Evolutionary conservation across 208 protist genomes (phyloP).

Genomic region (Crithidia bombi): DNA sequence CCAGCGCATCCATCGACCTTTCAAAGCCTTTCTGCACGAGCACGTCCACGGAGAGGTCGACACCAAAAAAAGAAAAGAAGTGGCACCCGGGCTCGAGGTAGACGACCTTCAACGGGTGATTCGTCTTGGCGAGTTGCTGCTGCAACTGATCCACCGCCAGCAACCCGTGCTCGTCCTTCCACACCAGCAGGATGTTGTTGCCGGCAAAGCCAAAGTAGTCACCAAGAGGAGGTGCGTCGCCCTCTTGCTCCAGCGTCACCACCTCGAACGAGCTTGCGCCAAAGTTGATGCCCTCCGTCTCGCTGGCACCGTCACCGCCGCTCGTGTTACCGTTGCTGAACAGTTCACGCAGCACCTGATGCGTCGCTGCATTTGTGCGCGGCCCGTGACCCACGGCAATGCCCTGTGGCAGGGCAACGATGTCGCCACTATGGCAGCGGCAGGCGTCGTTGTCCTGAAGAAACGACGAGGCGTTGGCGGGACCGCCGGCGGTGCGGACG

Average conservation of each 20-base stretch:
- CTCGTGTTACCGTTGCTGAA: slow-evolving; percentile 36
- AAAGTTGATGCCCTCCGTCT: slow-evolving; percentile 3
- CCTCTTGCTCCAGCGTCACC: slow-evolving; percentile 89
- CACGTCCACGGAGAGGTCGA: slow-evolving; percentile 83
- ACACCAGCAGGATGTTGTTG: slow-evolving; percentile 85
- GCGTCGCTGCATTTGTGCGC: slow-evolving; percentile 85
- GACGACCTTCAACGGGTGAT: slow-evolving; percentile 46
- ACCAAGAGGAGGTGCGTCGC: slow-evolving; percentile 88
- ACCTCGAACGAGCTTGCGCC: slow-evolving; percentile 61
- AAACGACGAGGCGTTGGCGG: slow-evolving; percentile 70
- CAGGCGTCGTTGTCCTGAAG: slow-evolving; percentile 87
- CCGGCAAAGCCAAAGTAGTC: slow-evolving; percentile 94
- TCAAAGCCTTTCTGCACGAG: slow-evolving; percentile 92
- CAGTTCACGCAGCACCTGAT: slow-evolving; percentile 75
- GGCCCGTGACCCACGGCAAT: slow-evolving; percentile 88
- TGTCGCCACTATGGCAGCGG: slow-evolving; percentile 87
- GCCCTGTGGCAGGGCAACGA: slow-evolving; percentile 83
- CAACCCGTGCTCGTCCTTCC: slow-evolving; percentile 93
- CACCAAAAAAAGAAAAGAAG: slow-evolving; percentile 91
- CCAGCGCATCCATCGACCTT: slow-evolving; percentile 88
- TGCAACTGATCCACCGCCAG: slow-evolving; percentile 92
- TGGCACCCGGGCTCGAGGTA: slow-evolving; percentile 92
- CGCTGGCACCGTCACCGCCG: not conserved
- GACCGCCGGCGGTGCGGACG: slow-evolving; percentile 78
- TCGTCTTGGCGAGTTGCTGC: slow-evolving; percentile 42